Percentiles rank a stretch among this genome's conserved stretches.
phyloP scores from a whole-genome alignment of 2,329 filamentous ascomycete genomes.

The Colletotrichum sp. region DNA sequence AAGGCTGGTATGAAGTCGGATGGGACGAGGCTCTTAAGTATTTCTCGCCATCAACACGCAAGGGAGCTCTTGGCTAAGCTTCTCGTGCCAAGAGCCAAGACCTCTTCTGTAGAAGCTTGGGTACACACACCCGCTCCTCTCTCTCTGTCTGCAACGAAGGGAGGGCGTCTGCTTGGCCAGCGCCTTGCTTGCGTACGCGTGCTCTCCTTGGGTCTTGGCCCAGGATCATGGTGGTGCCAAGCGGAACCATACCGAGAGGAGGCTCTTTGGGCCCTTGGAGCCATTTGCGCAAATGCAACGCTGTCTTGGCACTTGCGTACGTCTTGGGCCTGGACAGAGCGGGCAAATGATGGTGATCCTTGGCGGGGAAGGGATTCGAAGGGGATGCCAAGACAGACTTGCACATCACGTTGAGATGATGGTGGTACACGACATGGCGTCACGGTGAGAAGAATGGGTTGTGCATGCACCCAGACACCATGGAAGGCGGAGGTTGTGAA shows the following conservation, averaged over 20 bases:
- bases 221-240: background rate
- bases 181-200: background rate
- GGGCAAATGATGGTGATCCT: background rate
- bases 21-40: constrained; percentile 4
- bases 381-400: background rate
- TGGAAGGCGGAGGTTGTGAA: background rate
- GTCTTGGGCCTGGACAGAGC: background rate
- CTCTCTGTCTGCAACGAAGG: background rate
- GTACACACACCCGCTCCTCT: background rate
- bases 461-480: no score
- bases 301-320: constrained; percentile 6
- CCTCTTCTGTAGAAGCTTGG: background rate
- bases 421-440: background rate
- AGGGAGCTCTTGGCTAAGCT: constrained; percentile 14
- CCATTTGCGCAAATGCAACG: background rate
- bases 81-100: constrained; percentile 15
- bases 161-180: background rate
- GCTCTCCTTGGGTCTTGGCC: background rate
- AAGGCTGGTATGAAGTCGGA: background rate
- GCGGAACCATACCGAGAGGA: constrained; percentile 4
- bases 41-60: background rate
- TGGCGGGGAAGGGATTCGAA: background rate
- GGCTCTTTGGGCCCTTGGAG: background rate
- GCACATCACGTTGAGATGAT: background rate
- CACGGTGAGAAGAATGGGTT: background rate